A percentile compares a stretch with the other conserved stretches of the same genome.
Conservation (phyloP, 129 eudicot species). For the Silybum marianum region DNA sequence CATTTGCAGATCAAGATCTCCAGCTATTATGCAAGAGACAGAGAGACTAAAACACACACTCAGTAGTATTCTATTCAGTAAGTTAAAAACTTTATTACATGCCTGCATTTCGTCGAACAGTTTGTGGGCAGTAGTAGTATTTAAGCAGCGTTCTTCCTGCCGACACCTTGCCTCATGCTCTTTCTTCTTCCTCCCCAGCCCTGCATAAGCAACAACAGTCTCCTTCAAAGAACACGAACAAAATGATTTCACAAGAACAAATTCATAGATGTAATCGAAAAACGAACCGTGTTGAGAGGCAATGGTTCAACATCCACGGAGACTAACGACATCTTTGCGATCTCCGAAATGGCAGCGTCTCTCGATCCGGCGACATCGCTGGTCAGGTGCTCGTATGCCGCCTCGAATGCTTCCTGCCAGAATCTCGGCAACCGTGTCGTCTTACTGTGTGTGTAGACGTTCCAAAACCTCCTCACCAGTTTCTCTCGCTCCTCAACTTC, state of each 20-base stretch:
- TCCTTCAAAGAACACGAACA: neutral
- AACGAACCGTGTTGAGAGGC: constrained; percentile 35
- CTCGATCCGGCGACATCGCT: constrained; percentile 53
- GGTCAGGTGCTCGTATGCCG: constrained; percentile 75
- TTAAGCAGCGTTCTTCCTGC: constrained; percentile 21
- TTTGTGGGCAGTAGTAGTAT: neutral
- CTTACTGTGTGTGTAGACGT: constrained; percentile 67
- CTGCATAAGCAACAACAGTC: constrained; percentile 6
- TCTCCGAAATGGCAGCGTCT: constrained; percentile 63
- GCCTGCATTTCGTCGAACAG: constrained; percentile 25
- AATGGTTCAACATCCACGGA: constrained; percentile 47
- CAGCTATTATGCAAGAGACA: constrained; percentile 19
- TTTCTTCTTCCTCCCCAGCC: constrained; percentile 23
- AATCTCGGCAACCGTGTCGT: constrained; percentile 59
- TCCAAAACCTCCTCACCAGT: constrained; percentile 83
- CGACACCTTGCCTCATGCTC: constrained; percentile 29
- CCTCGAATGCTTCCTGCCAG: constrained; percentile 84
- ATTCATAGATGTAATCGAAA: neutral
- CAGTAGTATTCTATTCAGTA: constrained; percentile 13
- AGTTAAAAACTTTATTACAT: constrained; percentile 13
- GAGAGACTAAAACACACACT: constrained; percentile 21
- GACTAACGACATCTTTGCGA: constrained; percentile 79
- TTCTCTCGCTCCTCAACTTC: constrained; percentile 90
- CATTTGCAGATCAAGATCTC: constrained; percentile 25
- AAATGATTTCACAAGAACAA: neutral